These are phyloP conservation scores for Globisporangium cylindrosporum DNA, from an alignment of 352 stramenopile genomes.

Conservation along the genomic window DNA sequence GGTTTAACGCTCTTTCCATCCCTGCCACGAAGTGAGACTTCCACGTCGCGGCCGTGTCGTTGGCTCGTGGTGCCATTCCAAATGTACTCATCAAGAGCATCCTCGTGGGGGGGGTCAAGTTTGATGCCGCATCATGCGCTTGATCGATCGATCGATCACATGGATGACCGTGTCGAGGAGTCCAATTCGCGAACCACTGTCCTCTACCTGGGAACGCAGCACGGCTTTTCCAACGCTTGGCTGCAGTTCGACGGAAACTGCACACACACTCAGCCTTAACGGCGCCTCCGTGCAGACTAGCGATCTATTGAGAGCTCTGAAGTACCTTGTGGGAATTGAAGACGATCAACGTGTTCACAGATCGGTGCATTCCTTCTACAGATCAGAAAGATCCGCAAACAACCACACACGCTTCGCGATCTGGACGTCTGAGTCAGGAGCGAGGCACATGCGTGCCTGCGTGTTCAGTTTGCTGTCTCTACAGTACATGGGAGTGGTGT, in stretches of 20 bases:
- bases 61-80: not conserved
- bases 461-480: too few relatives aligned
- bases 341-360: not conserved
- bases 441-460: too few relatives aligned
- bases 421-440: too few relatives aligned
- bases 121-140: not conserved
- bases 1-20: not conserved
- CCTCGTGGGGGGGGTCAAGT: not conserved
- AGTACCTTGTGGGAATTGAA: not conserved
- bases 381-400: not conserved
- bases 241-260: not conserved
- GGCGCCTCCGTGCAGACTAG: not conserved
- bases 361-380: not conserved
- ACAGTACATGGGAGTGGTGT: too few relatives aligned
- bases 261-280: not conserved
- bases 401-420: too few relatives aligned
- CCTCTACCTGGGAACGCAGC: not conserved
- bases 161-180: not conserved
- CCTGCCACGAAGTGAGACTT: not conserved
- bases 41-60: not conserved
- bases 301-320: not conserved
- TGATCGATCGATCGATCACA: not conserved
- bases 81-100: not conserved
- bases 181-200: not conserved
- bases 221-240: not conserved